These are phyloP conservation scores for Pestalotiopsis fici DNA, from an alignment of 2,329 filamentous ascomycete species.

Conservation along the genomic window DNA sequence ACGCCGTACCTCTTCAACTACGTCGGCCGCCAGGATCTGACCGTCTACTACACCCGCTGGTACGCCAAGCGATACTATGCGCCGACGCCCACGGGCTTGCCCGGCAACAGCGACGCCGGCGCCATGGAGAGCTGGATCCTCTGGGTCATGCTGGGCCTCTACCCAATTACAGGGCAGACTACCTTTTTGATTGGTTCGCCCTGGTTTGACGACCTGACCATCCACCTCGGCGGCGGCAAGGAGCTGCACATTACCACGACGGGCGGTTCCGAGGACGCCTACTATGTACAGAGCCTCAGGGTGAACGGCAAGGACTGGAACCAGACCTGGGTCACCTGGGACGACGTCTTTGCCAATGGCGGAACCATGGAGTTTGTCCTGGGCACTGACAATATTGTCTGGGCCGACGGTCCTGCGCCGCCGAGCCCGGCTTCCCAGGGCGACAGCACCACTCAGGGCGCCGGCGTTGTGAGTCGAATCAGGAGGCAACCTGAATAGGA, in stretches of 20 bases:
- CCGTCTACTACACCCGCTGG: constrained; percentile 57
- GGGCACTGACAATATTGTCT: constrained; percentile 51
- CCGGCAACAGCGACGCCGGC: constrained; percentile 71
- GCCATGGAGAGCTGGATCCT: constrained; percentile 73
- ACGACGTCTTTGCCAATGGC: constrained; percentile 65
- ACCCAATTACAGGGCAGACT: constrained; percentile 68
- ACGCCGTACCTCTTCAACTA: constrained; percentile 72
- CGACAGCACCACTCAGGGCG: not conserved
- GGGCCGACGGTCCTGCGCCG: constrained; percentile 61
- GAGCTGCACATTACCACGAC: constrained; percentile 54
- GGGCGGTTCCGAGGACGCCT: constrained; percentile 48
- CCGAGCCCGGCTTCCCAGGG: constrained; percentile 56
- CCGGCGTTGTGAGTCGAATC: not conserved
- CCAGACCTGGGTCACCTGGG: constrained; percentile 66
- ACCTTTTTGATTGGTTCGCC: constrained; percentile 67
- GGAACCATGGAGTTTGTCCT: constrained; percentile 66
- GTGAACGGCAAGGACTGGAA: constrained; percentile 66
- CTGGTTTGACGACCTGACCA: constrained; percentile 61
- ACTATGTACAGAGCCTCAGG: constrained; percentile 66
- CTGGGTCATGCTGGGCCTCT: constrained; percentile 70
- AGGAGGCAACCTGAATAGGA: not conserved
- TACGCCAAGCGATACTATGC: constrained; percentile 63
- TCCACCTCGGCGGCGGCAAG: constrained; percentile 58
- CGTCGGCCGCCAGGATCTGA: constrained; percentile 61
- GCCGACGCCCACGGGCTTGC: constrained; percentile 56